Percentiles rank a stretch among this genome's conserved stretches.
Evolutionary conservation across 1,284 basidiomycete species (phyloP).

Genomic region (Laetiporus sulphureus): DNA sequence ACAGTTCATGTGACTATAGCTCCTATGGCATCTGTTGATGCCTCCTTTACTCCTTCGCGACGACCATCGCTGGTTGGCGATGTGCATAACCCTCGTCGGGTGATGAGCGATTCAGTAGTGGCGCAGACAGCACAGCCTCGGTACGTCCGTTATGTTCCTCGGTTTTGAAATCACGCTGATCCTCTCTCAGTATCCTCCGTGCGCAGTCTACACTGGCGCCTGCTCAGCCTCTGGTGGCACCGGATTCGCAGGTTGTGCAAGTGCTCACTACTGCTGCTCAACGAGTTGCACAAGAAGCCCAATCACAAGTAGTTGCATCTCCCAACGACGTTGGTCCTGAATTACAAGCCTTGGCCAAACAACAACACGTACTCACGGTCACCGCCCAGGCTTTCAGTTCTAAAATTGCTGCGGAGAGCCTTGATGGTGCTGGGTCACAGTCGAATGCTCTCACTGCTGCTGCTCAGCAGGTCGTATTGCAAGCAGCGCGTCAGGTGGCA

Average conservation of each 20-base stretch:
- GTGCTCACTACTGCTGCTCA: slow-evolving; percentile 70
- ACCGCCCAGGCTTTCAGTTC: slow-evolving; percentile 72
- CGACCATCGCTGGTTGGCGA: slow-evolving; percentile 58
- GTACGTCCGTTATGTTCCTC: slow-evolving; percentile 4
- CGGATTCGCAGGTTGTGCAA: slow-evolving; percentile 62
- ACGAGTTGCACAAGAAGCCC: slow-evolving; percentile 66
- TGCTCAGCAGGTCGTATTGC: slow-evolving; percentile 71
- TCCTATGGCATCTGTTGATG: slow-evolving; percentile 60
- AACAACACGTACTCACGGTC: slow-evolving; percentile 71
- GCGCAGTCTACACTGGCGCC: slow-evolving; percentile 19
- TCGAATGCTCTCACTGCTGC: slow-evolving; percentile 55
- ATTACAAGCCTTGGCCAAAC: slow-evolving; percentile 64
- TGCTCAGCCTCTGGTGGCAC: slow-evolving; percentile 26
- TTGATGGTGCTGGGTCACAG: slow-evolving; percentile 36
- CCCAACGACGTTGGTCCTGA: slow-evolving; percentile 42
- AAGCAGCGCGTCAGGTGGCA: slow-evolving; percentile 66
- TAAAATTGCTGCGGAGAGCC: slow-evolving; percentile 48
- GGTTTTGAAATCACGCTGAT: slow-evolving; percentile 2
- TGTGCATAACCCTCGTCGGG: slow-evolving; percentile 42
- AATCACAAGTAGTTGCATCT: slow-evolving; percentile 55
- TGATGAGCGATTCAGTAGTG: slow-evolving; percentile 52
- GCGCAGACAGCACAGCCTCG: slow-evolving; percentile 29
- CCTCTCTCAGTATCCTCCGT: slow-evolving; percentile 17
- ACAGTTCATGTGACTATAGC: slow-evolving; percentile 68
- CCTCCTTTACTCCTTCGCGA: slow-evolving; percentile 47